Evolutionary conservation across 345 rosid genomes (phyloP), one percentile per base, ranked within the genome.

Genomic region (Nephelium lappaceum): DNA sequence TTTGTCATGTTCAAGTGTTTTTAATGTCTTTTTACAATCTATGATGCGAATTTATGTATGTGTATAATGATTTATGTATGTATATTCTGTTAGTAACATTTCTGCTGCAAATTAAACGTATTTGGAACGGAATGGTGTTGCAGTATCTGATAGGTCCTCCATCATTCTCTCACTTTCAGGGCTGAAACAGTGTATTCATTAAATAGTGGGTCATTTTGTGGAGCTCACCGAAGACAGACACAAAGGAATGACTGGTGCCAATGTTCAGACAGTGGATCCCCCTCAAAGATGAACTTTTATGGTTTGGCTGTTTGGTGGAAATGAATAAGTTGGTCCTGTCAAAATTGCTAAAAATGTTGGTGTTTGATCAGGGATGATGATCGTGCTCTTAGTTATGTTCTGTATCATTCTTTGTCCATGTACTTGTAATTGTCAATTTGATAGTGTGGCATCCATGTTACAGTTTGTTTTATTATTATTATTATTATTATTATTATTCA

Each of bases 161-260:
- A 94, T 96, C 87, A 94, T 96, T 81, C 93, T 96, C 49, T 98
- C 99, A 5, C 85, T 96, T 58, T 91, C 98, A 5, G 97, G 99
- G 76, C 84, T 96, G 79, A 96, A 87, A 86, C 99, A 93, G 81
- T 93, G n/a, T n/a, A n/a, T 96, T 84, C 95, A 95, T 61, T 97
- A 95, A 80, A 92, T 89, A 15, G 88, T 93, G 80, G 99, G 99
- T 67, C 94, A 93, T 78, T 96, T 96, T 68, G 98, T 96, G 84
- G 99, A 96, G 82, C 88, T 96, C 72, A 94, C 98, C 27, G 93
- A 92, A 87, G 98, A 92, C 73, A 85, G 85, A 75, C 90, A 93
- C 38, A 98, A 95, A 81, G 97, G 95, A 81, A 89, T 93, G 94
- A 83, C 92, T 4, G 88, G 95, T 77, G 98, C 94, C 64, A 95